A percentile compares a stretch with the other conserved stretches of the same genome.
phyloP scores from a whole-genome alignment of 139 green algal species.

The Chlamydomonas schloesseri region DNA sequence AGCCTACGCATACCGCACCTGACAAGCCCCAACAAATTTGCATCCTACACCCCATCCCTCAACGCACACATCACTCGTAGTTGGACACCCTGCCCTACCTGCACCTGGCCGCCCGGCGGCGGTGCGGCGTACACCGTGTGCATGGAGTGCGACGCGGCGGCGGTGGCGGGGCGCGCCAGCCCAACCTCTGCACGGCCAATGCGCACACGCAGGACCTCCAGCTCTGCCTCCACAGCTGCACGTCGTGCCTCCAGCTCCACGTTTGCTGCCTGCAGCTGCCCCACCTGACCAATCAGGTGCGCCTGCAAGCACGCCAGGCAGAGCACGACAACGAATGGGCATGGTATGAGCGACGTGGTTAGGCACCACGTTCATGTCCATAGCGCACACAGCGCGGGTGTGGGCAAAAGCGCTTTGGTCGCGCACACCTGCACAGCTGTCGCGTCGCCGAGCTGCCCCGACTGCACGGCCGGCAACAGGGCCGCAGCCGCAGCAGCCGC shows the following conservation, averaged over 20 bases:
- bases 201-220: constrained; percentile 8
- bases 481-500: neutral
- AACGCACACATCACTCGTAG: no score
- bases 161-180: neutral
- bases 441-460: constrained; percentile 10
- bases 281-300: constrained; percentile 35
- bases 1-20: no score
- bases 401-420: no score
- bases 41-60: no score
- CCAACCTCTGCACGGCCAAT: neutral
- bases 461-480: constrained; percentile 16
- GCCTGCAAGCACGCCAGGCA: neutral
- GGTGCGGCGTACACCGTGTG: no score
- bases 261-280: constrained; percentile 21
- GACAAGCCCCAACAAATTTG: no score
- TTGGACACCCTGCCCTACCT: no score
- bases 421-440: neutral
- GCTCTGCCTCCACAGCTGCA: constrained; percentile 1
- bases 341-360: no score
- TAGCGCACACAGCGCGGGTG: no score
- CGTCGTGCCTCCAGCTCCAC: constrained; percentile 12
- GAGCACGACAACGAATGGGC: no score
- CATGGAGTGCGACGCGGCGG: no score
- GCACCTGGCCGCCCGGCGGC: neutral
- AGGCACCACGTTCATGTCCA: no score